Percentiles rank a stretch among this genome's conserved stretches.
Evolutionary conservation across 345 rosid genomes (phyloP).

Genomic region (Salix arbutifolia): DNA sequence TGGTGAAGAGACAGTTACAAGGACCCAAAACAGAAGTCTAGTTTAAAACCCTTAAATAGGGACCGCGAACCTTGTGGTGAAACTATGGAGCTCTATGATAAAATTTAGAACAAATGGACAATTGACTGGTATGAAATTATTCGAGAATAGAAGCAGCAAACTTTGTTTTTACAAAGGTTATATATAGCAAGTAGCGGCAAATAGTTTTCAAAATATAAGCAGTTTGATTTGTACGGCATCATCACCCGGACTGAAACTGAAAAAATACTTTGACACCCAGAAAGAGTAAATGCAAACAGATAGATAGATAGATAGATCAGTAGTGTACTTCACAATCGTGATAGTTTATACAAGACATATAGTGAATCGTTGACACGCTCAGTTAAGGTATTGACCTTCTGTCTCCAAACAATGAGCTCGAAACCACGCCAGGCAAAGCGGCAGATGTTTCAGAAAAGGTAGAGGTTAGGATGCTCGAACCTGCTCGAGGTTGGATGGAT

Average conservation of each 20-base stretch:
- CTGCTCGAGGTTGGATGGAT: too few species aligned
- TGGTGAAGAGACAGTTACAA: slow-evolving; percentile 53
- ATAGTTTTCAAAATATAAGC: too few species aligned
- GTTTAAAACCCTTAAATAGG: neutral
- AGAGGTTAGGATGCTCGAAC: too few species aligned
- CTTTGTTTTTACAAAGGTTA: too few species aligned
- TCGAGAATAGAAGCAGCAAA: too few species aligned
- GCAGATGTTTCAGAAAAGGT: neutral
- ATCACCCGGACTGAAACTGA: too few species aligned
- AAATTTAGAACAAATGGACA: too few species aligned
- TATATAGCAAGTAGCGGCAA: too few species aligned
- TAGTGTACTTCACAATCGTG: neutral
- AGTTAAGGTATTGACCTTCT: neutral
- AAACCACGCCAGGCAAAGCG: neutral
- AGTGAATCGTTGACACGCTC: neutral
- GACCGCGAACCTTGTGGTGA: neutral
- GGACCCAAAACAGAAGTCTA: slow-evolving; percentile 16
- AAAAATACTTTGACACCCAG: too few species aligned
- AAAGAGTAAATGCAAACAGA: too few species aligned
- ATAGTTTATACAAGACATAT: neutral
- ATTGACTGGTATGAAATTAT: neutral
- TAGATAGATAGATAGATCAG: too few species aligned
- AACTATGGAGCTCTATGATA: neutral
- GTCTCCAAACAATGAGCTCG: neutral
- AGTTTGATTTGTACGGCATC: too few species aligned